Base-by-base conservation (phyloP, 192 early-diverging fungal species). In the Haplosporangium gracile region DNA sequence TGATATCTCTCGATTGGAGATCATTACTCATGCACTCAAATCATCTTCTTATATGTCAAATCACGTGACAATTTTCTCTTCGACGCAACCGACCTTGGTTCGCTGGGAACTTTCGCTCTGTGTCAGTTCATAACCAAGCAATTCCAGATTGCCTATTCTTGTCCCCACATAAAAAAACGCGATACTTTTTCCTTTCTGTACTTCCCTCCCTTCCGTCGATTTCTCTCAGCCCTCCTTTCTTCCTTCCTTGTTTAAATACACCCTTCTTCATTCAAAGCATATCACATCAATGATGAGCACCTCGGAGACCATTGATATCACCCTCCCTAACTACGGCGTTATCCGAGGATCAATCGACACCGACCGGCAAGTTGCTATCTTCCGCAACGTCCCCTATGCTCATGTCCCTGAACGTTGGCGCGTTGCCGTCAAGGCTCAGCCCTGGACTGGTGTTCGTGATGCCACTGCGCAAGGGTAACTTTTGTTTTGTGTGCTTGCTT, bases 371-470 rank as follows among this genome's bases (percentile, higher is more conserved):
- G 32, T 82, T 5, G 81, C 81, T 18, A 29, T 63, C 38, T 82
- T 82, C 55, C 51, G 69, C n/a, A 82, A 82, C 38, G 57, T 82
- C 6, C 81, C 81, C 10, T 82, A 47, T 18, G 81, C 69, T 4
- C 43, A 65, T 40, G 70, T 82, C 34, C 74, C 81, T 13, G 70
- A 82, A 34, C 81, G 81, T 34, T 82, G 81, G 81, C 81, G 75
- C 15, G 69, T 70, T 42, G 81, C 81, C 20, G 81, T 77, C 40
- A 82, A 82, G 57, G 40, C 55, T 29, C 51, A 72, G 65, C 51
- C 69, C 11, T 82, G 81, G 81, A 63, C 81, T 3, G 81, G 70
- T 34, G 70, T 82, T 29, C 75, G 75, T 36, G 81, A 82, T 77
- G 74, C 75, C 5, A 75, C 82, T 6, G 74, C 74, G 16, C 82